These are phyloP conservation scores for Epithele typhae DNA, from an alignment of 768 basidiomycete genomes.

Conservation along the genomic window DNA sequence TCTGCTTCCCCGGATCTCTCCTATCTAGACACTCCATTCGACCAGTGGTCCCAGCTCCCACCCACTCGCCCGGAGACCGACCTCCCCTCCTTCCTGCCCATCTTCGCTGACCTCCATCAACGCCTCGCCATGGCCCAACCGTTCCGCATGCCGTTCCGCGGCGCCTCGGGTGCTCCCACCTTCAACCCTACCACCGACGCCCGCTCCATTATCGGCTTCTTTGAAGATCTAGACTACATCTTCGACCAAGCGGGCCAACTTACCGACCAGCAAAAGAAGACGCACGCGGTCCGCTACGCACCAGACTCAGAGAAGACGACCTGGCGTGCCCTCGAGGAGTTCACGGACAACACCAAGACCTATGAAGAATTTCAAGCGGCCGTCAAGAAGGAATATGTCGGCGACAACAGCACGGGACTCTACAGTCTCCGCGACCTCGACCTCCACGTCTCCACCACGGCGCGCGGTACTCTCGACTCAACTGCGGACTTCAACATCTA, in stretches of 20 bases:
- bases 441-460: slow-evolving; percentile 15
- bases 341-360: neutral
- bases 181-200: slow-evolving; percentile 2
- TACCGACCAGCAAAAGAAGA: neutral
- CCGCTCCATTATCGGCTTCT: slow-evolving; percentile 8
- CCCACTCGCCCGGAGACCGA: no score
- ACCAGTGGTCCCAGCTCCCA: no score
- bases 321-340: neutral
- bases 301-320: neutral
- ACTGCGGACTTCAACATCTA: slow-evolving; percentile 11
- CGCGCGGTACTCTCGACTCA: neutral
- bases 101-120: no score
- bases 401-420: slow-evolving; percentile 8
- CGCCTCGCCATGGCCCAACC: no score
- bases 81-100: no score
- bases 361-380: slow-evolving; percentile 22
- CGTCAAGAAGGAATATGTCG: slow-evolving; percentile 23
- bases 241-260: neutral
- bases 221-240: slow-evolving; percentile 8
- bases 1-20: no score
- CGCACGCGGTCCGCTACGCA: slow-evolving; percentile 5
- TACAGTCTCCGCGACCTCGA: slow-evolving; percentile 22
- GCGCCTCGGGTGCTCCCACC: slow-evolving; percentile 3
- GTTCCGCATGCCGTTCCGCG: slow-evolving; percentile 5
- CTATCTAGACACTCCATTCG: no score